These are phyloP conservation scores for Ophiocordyceps polyrhachis-furcata DNA, from an alignment of 2,329 filamentous ascomycete genomes.

Conservation along the genomic window DNA sequence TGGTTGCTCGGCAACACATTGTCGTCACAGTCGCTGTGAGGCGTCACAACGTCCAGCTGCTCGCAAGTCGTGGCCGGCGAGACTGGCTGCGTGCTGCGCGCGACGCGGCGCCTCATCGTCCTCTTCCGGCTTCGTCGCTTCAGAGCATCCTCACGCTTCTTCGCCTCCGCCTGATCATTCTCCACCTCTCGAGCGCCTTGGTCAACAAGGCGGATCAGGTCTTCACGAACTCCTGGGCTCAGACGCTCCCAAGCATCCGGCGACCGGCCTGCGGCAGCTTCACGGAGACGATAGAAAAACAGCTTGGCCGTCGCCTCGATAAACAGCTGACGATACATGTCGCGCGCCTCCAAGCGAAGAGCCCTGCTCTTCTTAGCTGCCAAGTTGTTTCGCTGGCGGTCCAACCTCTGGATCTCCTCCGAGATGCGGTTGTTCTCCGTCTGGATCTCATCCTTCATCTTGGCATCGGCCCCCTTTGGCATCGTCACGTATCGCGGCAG, in stretches of 20 bases:
- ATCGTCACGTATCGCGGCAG: slow-evolving; percentile 6
- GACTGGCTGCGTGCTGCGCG: not conserved
- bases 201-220: slow-evolving; percentile 3
- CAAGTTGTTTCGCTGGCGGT: slow-evolving; percentile 17
- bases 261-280: slow-evolving; percentile 8
- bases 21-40: not conserved
- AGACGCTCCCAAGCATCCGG: slow-evolving; percentile 7
- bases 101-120: not conserved
- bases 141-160: slow-evolving; percentile 7
- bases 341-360: slow-evolving; percentile 11
- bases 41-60: not conserved
- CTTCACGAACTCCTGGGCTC: slow-evolving; percentile 4
- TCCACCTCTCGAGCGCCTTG: slow-evolving; percentile 6
- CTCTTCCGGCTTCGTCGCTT: not conserved
- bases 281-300: slow-evolving; percentile 11
- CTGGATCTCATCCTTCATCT: slow-evolving; percentile 4
- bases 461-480: slow-evolving; percentile 3
- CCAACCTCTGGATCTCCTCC: slow-evolving; percentile 6
- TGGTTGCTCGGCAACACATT: not conserved
- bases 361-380: slow-evolving; percentile 18
- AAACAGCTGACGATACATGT: slow-evolving; percentile 6
- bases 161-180: slow-evolving; percentile 3
- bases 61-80: not conserved
- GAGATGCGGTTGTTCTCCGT: slow-evolving; percentile 11
- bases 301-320: slow-evolving; percentile 9